These are phyloP conservation scores for Ensete glaucum DNA, from an alignment of 176 grass and related monocot species.

Conservation along the genomic window DNA sequence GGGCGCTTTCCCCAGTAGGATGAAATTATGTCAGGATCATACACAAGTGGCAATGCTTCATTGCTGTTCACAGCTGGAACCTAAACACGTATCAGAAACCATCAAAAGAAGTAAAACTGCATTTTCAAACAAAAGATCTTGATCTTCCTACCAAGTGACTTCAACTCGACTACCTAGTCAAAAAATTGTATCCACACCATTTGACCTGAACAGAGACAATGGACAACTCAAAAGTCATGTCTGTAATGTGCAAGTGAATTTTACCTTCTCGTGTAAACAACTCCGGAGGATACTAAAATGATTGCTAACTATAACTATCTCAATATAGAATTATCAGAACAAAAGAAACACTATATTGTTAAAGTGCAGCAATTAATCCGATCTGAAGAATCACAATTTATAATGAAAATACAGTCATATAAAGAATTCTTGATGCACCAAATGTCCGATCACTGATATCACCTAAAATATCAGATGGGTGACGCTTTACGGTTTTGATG, in stretches of 20 bases:
- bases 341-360: neutral
- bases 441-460: neutral
- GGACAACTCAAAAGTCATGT: neutral
- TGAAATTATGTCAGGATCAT: conserved; percentile 74
- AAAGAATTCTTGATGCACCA: neutral
- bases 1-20: conserved; percentile 79
- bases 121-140: neutral
- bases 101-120: neutral
- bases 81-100: conserved; percentile 23
- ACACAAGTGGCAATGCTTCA: conserved; percentile 70
- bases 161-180: neutral
- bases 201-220: neutral
- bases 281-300: neutral
- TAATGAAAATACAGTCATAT: neutral
- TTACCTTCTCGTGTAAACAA: neutral
- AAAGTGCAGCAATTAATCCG: neutral
- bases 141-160: neutral
- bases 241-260: neutral
- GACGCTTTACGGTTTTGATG: too few relatives aligned
- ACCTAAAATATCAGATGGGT: too few relatives aligned
- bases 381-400: neutral
- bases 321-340: neutral
- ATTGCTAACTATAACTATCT: neutral
- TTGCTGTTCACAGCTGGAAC: conserved; percentile 37
- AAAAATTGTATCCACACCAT: neutral